Conservation (phyloP, 129 eudicot genomes). For the Silybum marianum region DNA sequence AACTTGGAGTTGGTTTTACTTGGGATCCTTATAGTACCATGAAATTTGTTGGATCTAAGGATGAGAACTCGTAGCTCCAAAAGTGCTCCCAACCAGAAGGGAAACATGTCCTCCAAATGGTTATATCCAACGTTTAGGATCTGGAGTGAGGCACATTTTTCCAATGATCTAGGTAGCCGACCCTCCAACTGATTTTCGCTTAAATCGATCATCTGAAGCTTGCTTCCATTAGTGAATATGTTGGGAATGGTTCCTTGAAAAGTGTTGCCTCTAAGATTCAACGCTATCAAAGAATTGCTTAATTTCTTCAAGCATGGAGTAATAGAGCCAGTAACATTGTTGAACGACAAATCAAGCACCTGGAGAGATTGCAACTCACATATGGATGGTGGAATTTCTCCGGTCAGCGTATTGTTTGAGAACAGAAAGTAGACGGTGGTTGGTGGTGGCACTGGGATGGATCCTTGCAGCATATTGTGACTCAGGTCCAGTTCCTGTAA, state of each 20-base stretch:
- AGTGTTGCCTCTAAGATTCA: conserved; percentile 22
- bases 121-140: conserved; percentile 32
- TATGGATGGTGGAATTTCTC: conserved; percentile 24
- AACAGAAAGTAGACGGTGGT: background rate
- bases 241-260: conserved; percentile 34
- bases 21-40: conserved; percentile 7
- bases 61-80: conserved; percentile 26
- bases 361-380: conserved; percentile 8
- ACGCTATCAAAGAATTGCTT: background rate
- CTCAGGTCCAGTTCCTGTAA: conserved; percentile 2
- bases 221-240: conserved; percentile 3
- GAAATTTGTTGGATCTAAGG: conserved; percentile 27
- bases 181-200: conserved; percentile 28
- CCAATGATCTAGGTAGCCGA: conserved; percentile 26
- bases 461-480: conserved; percentile 26
- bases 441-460: conserved; percentile 22
- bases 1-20: background rate
- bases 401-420: conserved; percentile 18
- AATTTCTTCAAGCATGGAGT: conserved; percentile 29
- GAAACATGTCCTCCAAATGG: conserved; percentile 23
- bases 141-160: conserved; percentile 20
- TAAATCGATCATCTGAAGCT: conserved; percentile 15
- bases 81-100: conserved; percentile 26
- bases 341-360: conserved; percentile 27
- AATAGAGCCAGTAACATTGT: conserved; percentile 32